phyloP scores from a whole-genome alignment of 208 protist genomes.

The Trypanosoma scelopori region DNA sequence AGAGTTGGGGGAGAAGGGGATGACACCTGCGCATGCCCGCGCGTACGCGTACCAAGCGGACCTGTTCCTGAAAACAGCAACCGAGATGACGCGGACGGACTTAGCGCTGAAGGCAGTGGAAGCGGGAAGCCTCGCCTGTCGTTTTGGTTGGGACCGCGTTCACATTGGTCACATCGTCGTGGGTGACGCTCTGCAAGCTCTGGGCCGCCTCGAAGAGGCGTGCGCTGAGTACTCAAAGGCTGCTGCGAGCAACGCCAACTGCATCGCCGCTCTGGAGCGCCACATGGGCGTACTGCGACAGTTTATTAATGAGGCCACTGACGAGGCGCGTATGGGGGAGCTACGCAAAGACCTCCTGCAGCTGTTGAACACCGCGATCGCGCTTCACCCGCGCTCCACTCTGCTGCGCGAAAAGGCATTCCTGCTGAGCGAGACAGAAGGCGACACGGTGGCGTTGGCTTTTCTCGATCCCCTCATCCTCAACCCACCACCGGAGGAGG shows the following conservation, averaged over 20 bases:
- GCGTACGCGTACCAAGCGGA: conserved; percentile 72
- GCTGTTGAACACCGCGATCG: conserved; percentile 62
- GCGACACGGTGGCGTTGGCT: conserved; percentile 68
- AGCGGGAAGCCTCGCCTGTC: conserved; percentile 47
- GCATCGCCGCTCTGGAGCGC: conserved; percentile 62
- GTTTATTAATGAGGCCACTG: conserved; percentile 28
- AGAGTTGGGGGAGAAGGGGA: conserved; percentile 7
- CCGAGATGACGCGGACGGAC: conserved; percentile 18
- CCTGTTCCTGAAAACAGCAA: conserved; percentile 48
- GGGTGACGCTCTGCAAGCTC: conserved; percentile 54
- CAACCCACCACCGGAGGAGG: conserved; percentile 83
- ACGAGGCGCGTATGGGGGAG: conserved; percentile 25
- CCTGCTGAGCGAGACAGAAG: conserved; percentile 71
- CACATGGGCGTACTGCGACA: conserved; percentile 53
- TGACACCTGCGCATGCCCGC: conserved; percentile 56
- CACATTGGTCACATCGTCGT: conserved; percentile 57
- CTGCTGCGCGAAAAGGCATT: conserved; percentile 89
- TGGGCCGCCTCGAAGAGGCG: conserved; percentile 51
- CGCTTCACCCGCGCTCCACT: conserved; percentile 71
- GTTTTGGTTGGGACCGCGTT: conserved; percentile 69
- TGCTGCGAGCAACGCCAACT: conserved; percentile 53
- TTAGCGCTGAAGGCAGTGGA: conserved; percentile 44
- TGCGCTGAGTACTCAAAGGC: conserved; percentile 54
- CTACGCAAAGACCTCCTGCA: conserved; percentile 30
- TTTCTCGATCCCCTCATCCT: conserved; percentile 68